Conservation (phyloP, 1,139 yeast species). For the Debaryomyces subglobosus region DNA sequence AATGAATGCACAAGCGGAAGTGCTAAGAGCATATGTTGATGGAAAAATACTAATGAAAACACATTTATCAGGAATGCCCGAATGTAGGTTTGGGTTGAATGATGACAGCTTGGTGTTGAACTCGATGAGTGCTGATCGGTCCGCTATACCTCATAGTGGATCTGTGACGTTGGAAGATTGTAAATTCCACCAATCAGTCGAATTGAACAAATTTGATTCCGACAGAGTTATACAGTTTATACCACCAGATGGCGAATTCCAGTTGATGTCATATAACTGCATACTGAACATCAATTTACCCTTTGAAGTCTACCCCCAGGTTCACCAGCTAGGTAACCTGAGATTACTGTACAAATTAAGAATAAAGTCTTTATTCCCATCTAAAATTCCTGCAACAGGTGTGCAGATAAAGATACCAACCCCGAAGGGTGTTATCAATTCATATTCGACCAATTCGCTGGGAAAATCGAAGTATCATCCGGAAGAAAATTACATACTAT, state of each 20-base stretch:
- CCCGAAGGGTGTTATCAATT: conserved; percentile 62
- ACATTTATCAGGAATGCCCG: conserved; percentile 75
- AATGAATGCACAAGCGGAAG: conserved; percentile 60
- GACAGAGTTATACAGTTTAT: conserved; percentile 71
- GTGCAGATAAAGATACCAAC: conserved; percentile 70
- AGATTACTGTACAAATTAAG: conserved; percentile 60
- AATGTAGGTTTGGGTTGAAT: conserved; percentile 64
- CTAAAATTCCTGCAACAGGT: conserved; percentile 65
- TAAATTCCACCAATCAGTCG: conserved; percentile 88
- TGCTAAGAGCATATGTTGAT: conserved; percentile 72
- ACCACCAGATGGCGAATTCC: conserved; percentile 94
- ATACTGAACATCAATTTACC: conserved; percentile 66
- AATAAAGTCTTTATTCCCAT: conserved; percentile 63
- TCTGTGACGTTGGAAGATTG: conserved; percentile 71
- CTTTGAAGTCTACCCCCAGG: conserved; percentile 65
- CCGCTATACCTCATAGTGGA: conserved; percentile 29
- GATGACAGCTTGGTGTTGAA: conserved; percentile 39
- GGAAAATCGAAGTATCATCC: conserved; percentile 75
- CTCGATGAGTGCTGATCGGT: conserved; percentile 12
- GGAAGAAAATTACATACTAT: conserved; percentile 62
- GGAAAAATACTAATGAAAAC: conserved; percentile 77
- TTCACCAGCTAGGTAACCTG: conserved; percentile 53
- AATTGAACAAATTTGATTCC: conserved; percentile 66
- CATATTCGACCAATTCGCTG: conserved; percentile 51
- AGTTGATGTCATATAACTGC: conserved; percentile 75